Conservation (phyloP, 2,329 filamentous ascomycete species). For the Proliferodiscus dingleyae region DNA sequence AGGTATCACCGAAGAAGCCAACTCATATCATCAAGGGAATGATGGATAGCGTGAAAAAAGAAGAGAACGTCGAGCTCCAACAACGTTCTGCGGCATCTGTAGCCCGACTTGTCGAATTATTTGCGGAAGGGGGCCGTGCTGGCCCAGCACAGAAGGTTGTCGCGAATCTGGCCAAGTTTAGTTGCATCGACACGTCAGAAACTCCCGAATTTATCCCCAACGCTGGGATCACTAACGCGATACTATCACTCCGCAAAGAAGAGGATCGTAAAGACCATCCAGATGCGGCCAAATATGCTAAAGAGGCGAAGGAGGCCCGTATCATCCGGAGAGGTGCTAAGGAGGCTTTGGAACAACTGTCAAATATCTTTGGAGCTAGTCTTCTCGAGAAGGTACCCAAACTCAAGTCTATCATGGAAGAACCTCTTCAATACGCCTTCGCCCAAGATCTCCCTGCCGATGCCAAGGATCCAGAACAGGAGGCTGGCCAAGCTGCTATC, state of each 20-base stretch:
- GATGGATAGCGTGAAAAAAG: conserved; percentile 96
- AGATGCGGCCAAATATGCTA: conserved; percentile 84
- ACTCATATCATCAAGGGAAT: conserved; percentile 89
- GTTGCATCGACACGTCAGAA: conserved; percentile 94
- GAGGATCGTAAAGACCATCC: conserved; percentile 91
- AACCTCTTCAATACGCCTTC: conserved; percentile 72
- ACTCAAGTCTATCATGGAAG: conserved; percentile 73
- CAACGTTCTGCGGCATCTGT: conserved; percentile 81
- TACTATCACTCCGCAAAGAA: conserved; percentile 93
- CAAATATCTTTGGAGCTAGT: conserved; percentile 69
- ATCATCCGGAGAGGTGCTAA: conserved; percentile 92
- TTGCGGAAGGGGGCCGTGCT: conserved; percentile 72
- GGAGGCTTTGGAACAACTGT: conserved; percentile 85
- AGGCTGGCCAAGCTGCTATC: conserved; percentile 85
- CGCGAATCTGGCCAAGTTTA: conserved; percentile 92
- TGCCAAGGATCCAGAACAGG: conserved; percentile 67
- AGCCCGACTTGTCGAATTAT: conserved; percentile 77
- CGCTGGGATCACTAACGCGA: conserved; percentile 68
- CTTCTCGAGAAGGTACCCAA: conserved; percentile 83
- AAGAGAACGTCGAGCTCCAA: conserved; percentile 87
- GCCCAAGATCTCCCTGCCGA: conserved; percentile 64
- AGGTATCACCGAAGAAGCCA: conserved; percentile 85
- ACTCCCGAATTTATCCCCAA: conserved; percentile 92
- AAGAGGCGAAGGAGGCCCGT: conserved; percentile 80
- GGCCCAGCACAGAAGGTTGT: conserved; percentile 94